These are phyloP conservation scores for Crepidotus variabilis DNA, from an alignment of 768 basidiomycete species.

Conservation along the genomic window DNA sequence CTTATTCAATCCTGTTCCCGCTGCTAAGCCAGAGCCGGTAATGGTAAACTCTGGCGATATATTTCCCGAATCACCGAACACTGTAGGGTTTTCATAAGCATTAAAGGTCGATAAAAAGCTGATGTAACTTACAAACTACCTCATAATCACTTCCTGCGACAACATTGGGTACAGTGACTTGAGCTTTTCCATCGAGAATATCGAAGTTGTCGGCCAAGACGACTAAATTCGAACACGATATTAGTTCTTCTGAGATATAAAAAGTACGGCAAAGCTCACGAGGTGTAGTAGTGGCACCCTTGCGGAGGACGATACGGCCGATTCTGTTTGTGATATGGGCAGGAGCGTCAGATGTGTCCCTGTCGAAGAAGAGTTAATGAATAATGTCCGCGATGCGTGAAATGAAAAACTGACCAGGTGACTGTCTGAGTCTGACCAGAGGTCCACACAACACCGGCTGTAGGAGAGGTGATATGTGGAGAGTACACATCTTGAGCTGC, in stretches of 20 bases:
- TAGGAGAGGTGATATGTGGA: slow-evolving; percentile 37
- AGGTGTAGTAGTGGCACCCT: slow-evolving; percentile 21
- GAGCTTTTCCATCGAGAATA: neutral
- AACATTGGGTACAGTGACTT: too few relatives aligned
- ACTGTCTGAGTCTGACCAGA: slow-evolving; percentile 35
- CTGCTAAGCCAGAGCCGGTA: neutral
- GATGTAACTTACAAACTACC: neutral
- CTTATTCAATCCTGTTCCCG: too few relatives aligned
- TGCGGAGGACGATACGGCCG: slow-evolving; percentile 37
- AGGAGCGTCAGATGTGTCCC: slow-evolving; percentile 35
- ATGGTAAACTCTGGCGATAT: slow-evolving; percentile 5
- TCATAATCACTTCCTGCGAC: neutral
- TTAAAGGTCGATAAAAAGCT: too few relatives aligned
- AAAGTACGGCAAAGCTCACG: slow-evolving; percentile 11
- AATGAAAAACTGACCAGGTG: slow-evolving; percentile 42
- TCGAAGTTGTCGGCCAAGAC: slow-evolving; percentile 2
- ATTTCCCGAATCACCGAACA: slow-evolving; percentile 32
- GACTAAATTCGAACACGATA: neutral
- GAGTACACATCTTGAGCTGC: slow-evolving; percentile 40
- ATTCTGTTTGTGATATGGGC: slow-evolving; percentile 38
- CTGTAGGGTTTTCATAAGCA: slow-evolving; percentile 8
- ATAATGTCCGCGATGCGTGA: neutral
- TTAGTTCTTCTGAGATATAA: neutral
- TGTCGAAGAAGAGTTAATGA: slow-evolving; percentile 8
- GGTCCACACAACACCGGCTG: slow-evolving; percentile 31